Conservation (phyloP, 2,329 filamentous ascomycete genomes). For the Arthrobotrys iridis region DNA sequence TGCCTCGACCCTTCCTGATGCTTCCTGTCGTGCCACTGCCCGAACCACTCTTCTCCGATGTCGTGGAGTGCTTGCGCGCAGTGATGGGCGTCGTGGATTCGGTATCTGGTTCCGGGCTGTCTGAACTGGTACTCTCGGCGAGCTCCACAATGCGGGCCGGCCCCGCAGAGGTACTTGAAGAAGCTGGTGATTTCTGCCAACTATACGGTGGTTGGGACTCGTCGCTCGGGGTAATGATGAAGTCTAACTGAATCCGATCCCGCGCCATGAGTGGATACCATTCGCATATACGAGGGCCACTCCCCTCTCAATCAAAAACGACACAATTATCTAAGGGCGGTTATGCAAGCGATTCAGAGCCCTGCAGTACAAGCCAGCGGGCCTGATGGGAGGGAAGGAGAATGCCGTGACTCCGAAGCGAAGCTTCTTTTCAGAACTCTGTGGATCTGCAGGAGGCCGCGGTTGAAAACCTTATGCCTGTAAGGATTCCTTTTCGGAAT, state of each 20-base stretch:
- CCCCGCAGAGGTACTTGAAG: constrained; percentile 32
- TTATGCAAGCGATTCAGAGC: constrained; percentile 38
- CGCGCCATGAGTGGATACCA: constrained; percentile 51
- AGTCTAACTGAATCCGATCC: constrained; percentile 50
- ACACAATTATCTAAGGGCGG: constrained; percentile 27
- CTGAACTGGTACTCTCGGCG: constrained; percentile 36
- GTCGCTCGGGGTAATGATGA: constrained; percentile 45
- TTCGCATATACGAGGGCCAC: constrained; percentile 47
- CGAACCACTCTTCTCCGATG: neutral
- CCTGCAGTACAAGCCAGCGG: constrained; percentile 16
- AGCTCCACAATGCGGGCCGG: constrained; percentile 42
- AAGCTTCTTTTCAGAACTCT: constrained; percentile 17
- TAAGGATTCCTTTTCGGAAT: constrained; percentile 48
- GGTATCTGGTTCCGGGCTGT: constrained; percentile 24
- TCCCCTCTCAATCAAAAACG: constrained; percentile 32
- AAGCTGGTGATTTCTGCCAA: constrained; percentile 38
- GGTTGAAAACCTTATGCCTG: constrained; percentile 7
- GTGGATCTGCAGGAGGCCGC: constrained; percentile 33
- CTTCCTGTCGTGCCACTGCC: constrained; percentile 1
- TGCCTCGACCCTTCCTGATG: constrained; percentile 41
- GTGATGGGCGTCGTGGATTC: constrained; percentile 20
- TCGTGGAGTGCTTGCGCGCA: neutral
- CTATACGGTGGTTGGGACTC: constrained; percentile 22
- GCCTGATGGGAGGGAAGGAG: neutral
- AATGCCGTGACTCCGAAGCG: constrained; percentile 6